Percentiles rank a stretch among this genome's conserved stretches.
phyloP scores from a whole-genome alignment of 257 asterid species.

The Knoxia roxburghii region DNA sequence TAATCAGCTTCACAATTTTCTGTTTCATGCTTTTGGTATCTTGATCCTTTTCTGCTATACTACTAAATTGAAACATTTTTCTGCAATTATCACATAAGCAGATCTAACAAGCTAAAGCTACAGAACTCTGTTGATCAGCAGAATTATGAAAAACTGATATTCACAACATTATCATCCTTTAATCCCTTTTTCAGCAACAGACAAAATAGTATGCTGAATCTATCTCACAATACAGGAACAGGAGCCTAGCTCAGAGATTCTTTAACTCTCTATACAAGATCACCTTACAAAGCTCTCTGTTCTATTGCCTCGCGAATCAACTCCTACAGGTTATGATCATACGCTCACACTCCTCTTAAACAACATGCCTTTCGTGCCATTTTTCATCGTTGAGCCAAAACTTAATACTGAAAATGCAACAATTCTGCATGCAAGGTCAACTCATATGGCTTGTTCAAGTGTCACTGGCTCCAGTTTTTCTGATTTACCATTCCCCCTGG shows the following conservation, averaged over 20 bases:
- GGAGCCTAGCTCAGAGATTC: not conserved
- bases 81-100: not conserved
- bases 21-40: too few relatives aligned
- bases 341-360: not conserved
- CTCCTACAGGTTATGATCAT: not conserved
- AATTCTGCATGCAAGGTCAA: too few relatives aligned
- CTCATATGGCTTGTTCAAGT: constrained; percentile 32
- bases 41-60: too few relatives aligned
- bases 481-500: constrained; percentile 50
- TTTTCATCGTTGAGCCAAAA: too few relatives aligned
- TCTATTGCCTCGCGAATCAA: not conserved
- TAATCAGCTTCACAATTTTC: too few relatives aligned
- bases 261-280: not conserved
- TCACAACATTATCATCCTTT: not conserved
- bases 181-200: not conserved
- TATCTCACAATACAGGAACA: not conserved
- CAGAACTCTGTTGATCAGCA: not conserved
- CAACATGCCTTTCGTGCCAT: not conserved
- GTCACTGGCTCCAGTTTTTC: constrained; percentile 45
- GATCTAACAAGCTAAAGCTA: not conserved
- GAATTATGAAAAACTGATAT: not conserved
- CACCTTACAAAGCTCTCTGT: not conserved
- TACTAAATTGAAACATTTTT: too few relatives aligned
- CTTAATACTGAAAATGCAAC: too few relatives aligned
- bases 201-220: not conserved